A percentile compares a stretch with the other conserved stretches of the same genome.
Conservation (phyloP, 768 basidiomycete species). For the Lactifluus pinguis region DNA sequence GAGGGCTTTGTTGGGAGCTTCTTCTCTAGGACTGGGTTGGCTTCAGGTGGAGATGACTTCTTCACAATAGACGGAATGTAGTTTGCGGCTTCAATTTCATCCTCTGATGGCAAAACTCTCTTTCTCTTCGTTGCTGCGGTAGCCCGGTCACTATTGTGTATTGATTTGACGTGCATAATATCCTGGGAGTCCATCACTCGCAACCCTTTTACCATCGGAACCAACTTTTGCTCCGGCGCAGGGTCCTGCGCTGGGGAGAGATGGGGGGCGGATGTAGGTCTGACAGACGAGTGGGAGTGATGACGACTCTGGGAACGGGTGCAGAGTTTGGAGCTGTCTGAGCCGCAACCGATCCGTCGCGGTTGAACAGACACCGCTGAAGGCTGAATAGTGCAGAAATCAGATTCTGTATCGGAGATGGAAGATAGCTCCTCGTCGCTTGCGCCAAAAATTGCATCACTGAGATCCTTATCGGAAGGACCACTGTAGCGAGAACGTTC, state of each 20-base stretch:
- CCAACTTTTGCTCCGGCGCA: constrained; percentile 20
- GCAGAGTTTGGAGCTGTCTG: not conserved
- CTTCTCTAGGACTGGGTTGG: not conserved
- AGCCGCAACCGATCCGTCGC: not conserved
- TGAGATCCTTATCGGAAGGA: constrained; percentile 11
- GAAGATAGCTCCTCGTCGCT: constrained; percentile 27
- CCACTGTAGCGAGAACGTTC: constrained; percentile 4
- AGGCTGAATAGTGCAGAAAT: constrained; percentile 4
- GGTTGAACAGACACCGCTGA: constrained; percentile 7
- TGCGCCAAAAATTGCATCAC: constrained; percentile 19
- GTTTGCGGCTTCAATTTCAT: not conserved
- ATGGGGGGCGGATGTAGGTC: not conserved
- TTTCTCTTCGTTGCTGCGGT: not conserved
- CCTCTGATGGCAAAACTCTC: constrained; percentile 3
- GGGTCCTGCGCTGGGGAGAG: constrained; percentile 1
- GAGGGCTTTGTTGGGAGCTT: not conserved
- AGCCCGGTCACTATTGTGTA: not conserved
- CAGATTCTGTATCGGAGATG: constrained; percentile 26
- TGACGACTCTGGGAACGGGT: constrained; percentile 2
- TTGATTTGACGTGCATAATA: not conserved
- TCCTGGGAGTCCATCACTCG: constrained; percentile 16
- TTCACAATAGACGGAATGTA: not conserved
- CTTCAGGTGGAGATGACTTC: not conserved
- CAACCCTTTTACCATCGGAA: constrained; percentile 15
- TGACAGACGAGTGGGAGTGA: constrained; percentile 1